These are phyloP conservation scores for Aureobasidium sp. DNA, from an alignment of 2,329 filamentous ascomycete species.

Conservation along the genomic window DNA sequence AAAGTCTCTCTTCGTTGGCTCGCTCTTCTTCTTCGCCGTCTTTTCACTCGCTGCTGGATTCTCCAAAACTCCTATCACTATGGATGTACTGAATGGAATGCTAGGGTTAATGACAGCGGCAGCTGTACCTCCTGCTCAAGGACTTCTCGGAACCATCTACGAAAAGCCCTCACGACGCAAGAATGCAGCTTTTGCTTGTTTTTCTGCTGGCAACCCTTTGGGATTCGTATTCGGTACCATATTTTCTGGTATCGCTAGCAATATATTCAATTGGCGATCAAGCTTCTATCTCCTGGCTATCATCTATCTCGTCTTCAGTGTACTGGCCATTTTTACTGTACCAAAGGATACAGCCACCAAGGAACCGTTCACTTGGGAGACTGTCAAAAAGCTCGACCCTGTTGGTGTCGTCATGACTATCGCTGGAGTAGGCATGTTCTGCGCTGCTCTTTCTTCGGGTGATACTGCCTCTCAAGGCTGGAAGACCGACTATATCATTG, in stretches of 20 bases:
- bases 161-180: slow-evolving; percentile 54
- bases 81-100: slow-evolving; percentile 58
- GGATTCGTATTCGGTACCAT: slow-evolving; percentile 54
- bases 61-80: slow-evolving; percentile 49
- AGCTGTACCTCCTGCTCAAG: slow-evolving; percentile 57
- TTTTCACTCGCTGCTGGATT: slow-evolving; percentile 55
- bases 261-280: slow-evolving; percentile 57
- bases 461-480: slow-evolving; percentile 55
- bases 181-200: slow-evolving; percentile 59
- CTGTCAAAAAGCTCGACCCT: slow-evolving; percentile 53
- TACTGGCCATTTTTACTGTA: slow-evolving; percentile 55
- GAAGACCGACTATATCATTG: slow-evolving; percentile 56
- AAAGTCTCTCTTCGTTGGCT: slow-evolving; percentile 52
- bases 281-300: slow-evolving; percentile 57
- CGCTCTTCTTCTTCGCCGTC: slow-evolving; percentile 53
- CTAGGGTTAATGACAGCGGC: slow-evolving; percentile 59
- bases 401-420: slow-evolving; percentile 55
- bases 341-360: slow-evolving; percentile 48
- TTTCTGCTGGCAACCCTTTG: slow-evolving; percentile 51
- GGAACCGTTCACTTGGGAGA: slow-evolving; percentile 38
- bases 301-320: slow-evolving; percentile 54
- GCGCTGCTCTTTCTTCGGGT: slow-evolving; percentile 50
- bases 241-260: slow-evolving; percentile 54
- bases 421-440: slow-evolving; percentile 59
- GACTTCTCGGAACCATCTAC: slow-evolving; percentile 58